Conservation (phyloP, 306 rosid genomes). For the Heteromeles arbutifolia region DNA sequence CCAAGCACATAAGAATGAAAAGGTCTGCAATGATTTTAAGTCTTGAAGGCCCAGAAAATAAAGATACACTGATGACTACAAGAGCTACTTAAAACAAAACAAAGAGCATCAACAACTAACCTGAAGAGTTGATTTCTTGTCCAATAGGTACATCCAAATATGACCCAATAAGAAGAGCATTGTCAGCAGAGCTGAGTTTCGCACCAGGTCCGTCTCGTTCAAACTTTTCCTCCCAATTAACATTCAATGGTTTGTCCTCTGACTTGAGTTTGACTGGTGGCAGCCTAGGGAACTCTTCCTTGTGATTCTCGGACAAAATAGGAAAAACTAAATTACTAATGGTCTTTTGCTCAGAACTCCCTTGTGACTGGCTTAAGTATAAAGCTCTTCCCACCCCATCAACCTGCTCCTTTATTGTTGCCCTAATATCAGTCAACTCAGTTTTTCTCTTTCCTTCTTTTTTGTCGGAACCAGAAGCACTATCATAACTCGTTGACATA, state of each 20-base stretch:
- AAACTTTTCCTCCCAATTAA: constrained; percentile 81
- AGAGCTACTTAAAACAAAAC: constrained; percentile 4
- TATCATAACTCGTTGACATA: constrained; percentile 40
- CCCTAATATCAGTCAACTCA: constrained; percentile 50
- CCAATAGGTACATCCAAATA: constrained; percentile 87
- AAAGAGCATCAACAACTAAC: constrained; percentile 28
- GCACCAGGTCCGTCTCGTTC: constrained; percentile 52
- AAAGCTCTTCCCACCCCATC: constrained; percentile 84
- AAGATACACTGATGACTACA: constrained; percentile 2
- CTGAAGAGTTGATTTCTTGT: constrained; percentile 77
- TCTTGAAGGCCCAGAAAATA: not conserved
- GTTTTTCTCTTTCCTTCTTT: constrained; percentile 57
- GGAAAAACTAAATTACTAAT: constrained; percentile 51
- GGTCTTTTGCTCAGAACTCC: constrained; percentile 52
- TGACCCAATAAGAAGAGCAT: constrained; percentile 62
- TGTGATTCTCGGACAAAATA: constrained; percentile 50
- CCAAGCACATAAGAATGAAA: constrained; percentile 6
- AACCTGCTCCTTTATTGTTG: constrained; percentile 70
- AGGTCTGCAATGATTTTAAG: constrained; percentile 6
- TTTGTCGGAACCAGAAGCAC: constrained; percentile 40
- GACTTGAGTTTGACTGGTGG: constrained; percentile 90
- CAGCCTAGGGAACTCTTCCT: constrained; percentile 84
- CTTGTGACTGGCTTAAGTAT: constrained; percentile 57
- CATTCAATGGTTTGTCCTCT: constrained; percentile 62
- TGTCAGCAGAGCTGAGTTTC: constrained; percentile 47